Conservation (phyloP, 345 rosid species). For the Crucihimalaya himalaica region DNA sequence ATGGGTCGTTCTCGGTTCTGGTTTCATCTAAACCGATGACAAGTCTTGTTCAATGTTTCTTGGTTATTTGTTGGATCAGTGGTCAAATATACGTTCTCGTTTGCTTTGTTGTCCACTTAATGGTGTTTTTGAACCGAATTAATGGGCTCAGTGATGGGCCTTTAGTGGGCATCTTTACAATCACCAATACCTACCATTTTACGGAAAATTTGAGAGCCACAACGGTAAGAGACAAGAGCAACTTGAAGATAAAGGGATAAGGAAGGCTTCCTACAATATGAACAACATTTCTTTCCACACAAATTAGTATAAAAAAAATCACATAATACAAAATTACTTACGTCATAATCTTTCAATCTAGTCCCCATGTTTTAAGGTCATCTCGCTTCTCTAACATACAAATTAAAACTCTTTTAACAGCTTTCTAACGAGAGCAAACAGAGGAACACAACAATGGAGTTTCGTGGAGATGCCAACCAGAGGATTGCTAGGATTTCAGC, state of each 20-base stretch:
- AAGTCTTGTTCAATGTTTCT: not conserved
- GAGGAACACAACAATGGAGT: constrained; percentile 48
- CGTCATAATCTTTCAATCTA: constrained; percentile 52
- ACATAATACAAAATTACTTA: not conserved
- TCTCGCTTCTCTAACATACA: constrained; percentile 32
- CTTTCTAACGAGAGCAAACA: constrained; percentile 14
- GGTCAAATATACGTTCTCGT: no score
- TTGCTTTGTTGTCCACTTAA: no score
- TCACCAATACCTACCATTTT: not conserved
- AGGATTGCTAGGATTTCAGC: constrained; percentile 66
- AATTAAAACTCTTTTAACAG: constrained; percentile 8
- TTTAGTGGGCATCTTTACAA: constrained; percentile 5
- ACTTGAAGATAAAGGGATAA: constrained; percentile 43
- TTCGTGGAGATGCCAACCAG: constrained; percentile 47
- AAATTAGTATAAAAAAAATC: not conserved
- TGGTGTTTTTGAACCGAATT: no score
- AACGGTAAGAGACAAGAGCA: constrained; percentile 21
- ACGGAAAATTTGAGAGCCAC: constrained; percentile 44
- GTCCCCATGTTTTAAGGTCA: constrained; percentile 40
- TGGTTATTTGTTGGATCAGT: not conserved
- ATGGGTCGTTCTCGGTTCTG: not conserved
- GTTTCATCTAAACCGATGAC: constrained; percentile 8
- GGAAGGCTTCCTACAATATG: constrained; percentile 43
- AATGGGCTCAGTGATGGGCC: not conserved
- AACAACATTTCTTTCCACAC: constrained; percentile 53